These are phyloP conservation scores for Leishmania arabica DNA, from an alignment of 208 protist genomes.

Conservation along the genomic window DNA sequence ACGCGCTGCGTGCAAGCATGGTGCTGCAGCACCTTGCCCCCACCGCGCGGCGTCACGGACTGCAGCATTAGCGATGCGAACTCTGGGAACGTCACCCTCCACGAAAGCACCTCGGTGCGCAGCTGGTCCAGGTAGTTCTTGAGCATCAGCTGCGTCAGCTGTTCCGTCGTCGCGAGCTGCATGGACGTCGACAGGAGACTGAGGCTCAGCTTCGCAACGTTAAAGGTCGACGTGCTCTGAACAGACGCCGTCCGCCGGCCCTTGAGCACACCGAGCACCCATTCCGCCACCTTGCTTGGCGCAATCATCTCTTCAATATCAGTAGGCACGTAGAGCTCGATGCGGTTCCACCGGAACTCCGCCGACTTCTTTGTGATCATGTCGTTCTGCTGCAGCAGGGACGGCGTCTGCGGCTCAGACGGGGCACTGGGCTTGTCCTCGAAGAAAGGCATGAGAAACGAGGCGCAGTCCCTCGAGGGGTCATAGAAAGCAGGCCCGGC, in stretches of 20 bases:
- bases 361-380: conserved; percentile 25
- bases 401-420: not conserved
- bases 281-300: conserved; percentile 24
- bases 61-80: conserved; percentile 63
- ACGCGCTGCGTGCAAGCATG: conserved; percentile 71
- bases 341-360: conserved; percentile 27
- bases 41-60: conserved; percentile 55
- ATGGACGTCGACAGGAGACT: conserved; percentile 64
- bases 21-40: conserved; percentile 52
- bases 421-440: conserved; percentile 4
- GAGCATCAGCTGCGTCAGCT: conserved; percentile 46
- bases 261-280: conserved; percentile 36
- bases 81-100: conserved; percentile 55
- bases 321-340: conserved; percentile 32
- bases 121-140: conserved; percentile 45
- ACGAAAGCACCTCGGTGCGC: conserved; percentile 52
- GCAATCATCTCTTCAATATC: conserved; percentile 25
- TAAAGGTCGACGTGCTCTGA: conserved; percentile 32
- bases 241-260: conserved; percentile 18
- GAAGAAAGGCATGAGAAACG: conserved; percentile 34
- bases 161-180: conserved; percentile 59
- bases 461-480: conserved; percentile 25
- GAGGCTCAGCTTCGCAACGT: conserved; percentile 66
- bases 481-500: conserved; percentile 43
- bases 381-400: conserved; percentile 25